Base-by-base conservation (phyloP, 176 grass and related monocot species). In the Bromus sterilis region DNA sequence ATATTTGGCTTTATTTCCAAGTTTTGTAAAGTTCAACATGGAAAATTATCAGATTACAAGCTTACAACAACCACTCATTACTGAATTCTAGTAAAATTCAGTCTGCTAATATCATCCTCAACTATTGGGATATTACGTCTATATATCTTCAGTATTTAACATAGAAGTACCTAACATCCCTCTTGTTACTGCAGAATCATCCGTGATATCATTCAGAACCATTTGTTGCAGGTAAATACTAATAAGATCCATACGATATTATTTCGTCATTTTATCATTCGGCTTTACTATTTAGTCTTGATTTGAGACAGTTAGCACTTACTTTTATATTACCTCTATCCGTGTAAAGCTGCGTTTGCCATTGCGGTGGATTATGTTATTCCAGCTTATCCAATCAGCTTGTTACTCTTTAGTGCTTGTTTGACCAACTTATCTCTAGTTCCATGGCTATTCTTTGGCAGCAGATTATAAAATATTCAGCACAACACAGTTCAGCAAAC, bases 141-240 rank as follows among this genome's bases (percentile, higher is more conserved):
- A 43, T 29, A 55, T 81, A 56, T 64, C 20, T 51, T 76, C 10
- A 30, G 70, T 64, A 8, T 71, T 82, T 34, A 42, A 16, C 58
- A 4, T 68, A 81, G 48, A 72, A 78, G 21, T 82, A 59, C 80
- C 67, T 88, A 69, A 86, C 31, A 55, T 64, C 30, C 57, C 49
- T 83, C 13, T 56, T 91, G 49, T 87, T 83, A 76, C 79, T 88
- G 58, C 95, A 98, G 95, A 93, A 98, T 98, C 65, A 98, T 98
- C 80, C 92, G 95, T 42, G 95, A 98, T 91, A 98, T 98, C 78
- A 95, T 98, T 79, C 95, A 98, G 70, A 98, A 98, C 71, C 95
- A 98, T 89, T 88, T 98, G 48, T 79, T 98, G 73, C 95, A 98
- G 95, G 92, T 93, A 94, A 86, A 70, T 41, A 74, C 89, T 67